Evolutionary conservation across 306 rosid species (phyloP).

Genomic region (Mimosa bimucronata): DNA sequence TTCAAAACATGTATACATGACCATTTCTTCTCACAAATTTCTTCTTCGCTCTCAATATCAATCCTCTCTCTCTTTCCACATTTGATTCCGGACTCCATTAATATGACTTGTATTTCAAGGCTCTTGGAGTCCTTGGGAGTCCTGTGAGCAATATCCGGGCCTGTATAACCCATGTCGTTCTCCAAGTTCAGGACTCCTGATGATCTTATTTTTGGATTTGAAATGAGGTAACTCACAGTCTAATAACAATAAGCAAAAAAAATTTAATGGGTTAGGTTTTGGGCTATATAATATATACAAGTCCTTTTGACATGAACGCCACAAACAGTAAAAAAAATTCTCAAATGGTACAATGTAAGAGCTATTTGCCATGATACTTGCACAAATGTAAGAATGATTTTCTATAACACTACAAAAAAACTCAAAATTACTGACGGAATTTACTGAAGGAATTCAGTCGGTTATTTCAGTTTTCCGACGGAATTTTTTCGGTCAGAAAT

Average conservation of each 20-base stretch:
- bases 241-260: neutral
- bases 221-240: neutral
- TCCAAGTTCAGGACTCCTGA: neutral
- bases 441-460: no score
- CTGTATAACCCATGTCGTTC: neutral
- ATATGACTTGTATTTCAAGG: neutral
- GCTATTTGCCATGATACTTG: no score
- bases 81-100: neutral
- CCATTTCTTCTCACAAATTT: neutral
- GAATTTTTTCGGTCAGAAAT: no score
- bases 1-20: neutral
- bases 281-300: neutral
- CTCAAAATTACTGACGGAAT: no score
- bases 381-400: no score
- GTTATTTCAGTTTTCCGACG: no score
- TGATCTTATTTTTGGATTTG: neutral
- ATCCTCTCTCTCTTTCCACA: neutral
- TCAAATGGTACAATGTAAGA: no score
- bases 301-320: no score
- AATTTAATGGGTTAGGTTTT: neutral
- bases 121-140: neutral
- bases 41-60: neutral
- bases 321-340: no score
- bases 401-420: no score
- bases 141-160: neutral